A percentile compares a stretch with the other conserved stretches of the same genome.
phyloP scores from a whole-genome alignment of 495 filamentous ascomycete species.

The Penicillium daleae region DNA sequence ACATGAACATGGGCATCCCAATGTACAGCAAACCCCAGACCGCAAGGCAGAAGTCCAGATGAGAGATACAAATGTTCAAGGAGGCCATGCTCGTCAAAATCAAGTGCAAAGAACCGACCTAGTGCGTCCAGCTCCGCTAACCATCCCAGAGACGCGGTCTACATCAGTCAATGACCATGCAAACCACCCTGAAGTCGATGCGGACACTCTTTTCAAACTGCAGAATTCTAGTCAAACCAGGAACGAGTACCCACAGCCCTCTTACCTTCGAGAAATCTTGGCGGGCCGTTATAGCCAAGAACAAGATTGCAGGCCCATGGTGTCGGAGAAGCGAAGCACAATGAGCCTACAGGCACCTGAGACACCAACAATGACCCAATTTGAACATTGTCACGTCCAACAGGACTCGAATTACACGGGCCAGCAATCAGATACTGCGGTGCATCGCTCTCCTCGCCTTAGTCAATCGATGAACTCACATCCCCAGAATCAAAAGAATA shows the following conservation, averaged over 20 bases:
- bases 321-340: background rate
- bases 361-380: conserved; percentile 12
- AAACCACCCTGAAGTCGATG: background rate
- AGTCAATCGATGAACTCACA: conserved; percentile 9
- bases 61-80: background rate
- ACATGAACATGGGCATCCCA: background rate
- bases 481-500: background rate
- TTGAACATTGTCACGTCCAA: conserved; percentile 16
- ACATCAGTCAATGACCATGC: background rate
- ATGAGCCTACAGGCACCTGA: conserved; percentile 8
- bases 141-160: background rate
- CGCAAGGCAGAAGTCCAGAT: background rate
- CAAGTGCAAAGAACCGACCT: background rate
- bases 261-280: conserved; percentile 12
- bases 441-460: conserved; percentile 8
- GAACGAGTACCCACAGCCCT: conserved; percentile 5
- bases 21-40: background rate
- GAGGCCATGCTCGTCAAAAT: background rate
- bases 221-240: background rate
- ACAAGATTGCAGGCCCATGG: background rate
- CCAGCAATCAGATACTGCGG: conserved; percentile 1
- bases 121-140: background rate
- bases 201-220: background rate
- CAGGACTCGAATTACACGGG: conserved; percentile 9
- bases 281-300: conserved; percentile 12